These are phyloP conservation scores for Tolypocladium sp. DNA, from an alignment of 2,329 filamentous ascomycete genomes.

Conservation along the genomic window DNA sequence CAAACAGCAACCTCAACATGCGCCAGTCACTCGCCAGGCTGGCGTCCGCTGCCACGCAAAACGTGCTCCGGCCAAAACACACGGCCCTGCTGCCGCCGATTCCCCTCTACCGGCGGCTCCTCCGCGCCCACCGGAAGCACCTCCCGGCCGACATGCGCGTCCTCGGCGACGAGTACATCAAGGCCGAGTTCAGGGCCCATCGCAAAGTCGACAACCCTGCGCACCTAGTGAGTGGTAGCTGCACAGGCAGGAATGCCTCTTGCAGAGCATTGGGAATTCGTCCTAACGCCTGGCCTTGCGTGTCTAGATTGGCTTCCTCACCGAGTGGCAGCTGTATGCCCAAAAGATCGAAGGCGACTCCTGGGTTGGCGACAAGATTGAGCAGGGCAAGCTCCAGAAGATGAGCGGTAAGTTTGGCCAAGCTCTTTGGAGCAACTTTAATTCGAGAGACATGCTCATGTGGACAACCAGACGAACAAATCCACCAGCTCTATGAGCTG, in stretches of 20 bases:
- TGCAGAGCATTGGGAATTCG: background rate
- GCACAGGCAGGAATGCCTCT: too few species aligned
- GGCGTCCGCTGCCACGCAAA: constrained; percentile 27
- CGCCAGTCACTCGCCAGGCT: constrained; percentile 8
- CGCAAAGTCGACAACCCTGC: constrained; percentile 78
- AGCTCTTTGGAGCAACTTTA: too few species aligned
- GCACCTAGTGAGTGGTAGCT: constrained; percentile 59
- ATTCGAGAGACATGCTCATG: background rate
- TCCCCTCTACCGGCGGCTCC: constrained; percentile 76
- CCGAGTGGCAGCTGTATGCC: constrained; percentile 92
- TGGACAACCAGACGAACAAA: constrained; percentile 64
- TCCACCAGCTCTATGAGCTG: constrained; percentile 87
- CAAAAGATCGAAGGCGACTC: constrained; percentile 81
- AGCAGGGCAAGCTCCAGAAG: constrained; percentile 75
- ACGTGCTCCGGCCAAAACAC: constrained; percentile 25
- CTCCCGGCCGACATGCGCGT: constrained; percentile 67
- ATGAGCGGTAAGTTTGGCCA: constrained; percentile 67
- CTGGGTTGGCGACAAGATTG: constrained; percentile 80
- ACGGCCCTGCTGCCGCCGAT: constrained; percentile 78
- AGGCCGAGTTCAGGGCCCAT: constrained; percentile 84
- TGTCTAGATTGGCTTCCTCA: constrained; percentile 79
- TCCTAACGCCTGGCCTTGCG: background rate
- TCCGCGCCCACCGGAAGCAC: constrained; percentile 77
- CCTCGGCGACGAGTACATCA: constrained; percentile 87
- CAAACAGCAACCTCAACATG: background rate